Evolutionary conservation across 2,329 filamentous ascomycete genomes (phyloP), one percentile per base, ranked within the genome.

Genomic region (Paecilomyces dactylethromorphus): DNA sequence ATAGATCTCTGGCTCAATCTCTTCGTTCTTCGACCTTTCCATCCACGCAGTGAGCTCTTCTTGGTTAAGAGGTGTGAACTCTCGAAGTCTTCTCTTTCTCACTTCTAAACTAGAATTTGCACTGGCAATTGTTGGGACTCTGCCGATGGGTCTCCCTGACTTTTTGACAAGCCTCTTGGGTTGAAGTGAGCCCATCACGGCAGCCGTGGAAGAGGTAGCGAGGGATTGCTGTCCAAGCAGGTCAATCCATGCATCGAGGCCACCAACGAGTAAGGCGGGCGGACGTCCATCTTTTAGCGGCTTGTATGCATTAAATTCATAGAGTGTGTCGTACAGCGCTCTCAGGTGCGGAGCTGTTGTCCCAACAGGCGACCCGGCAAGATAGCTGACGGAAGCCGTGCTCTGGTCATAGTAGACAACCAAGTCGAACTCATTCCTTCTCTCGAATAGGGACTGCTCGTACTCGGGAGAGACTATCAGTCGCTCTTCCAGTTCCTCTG

Each of bases 321-420:
- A 86, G 3, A 99, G 78, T 0, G 93, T 92, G 62, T 91, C 87
- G 68, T 89, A 86, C 12, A 99, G 79, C 15, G 87, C 87, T 63
- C 87, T 81, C 21, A 97, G 74, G n/a, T 86, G 84, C 22, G 80
- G 78, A 24, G 78, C 75, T 55, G 75, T 79, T 18, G 76, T 78
- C 39, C 71, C 75, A 54, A 71, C 74, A 24, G 75, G 68, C 67
- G 77, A 72, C 74, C 82, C 69, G 73, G 74, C 65, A 58, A 83
- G 75, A 66, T 82, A 95, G 66, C 63, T 78, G 64, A 74, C 82
- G 59, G 68, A 90, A 80, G 71, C 82, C 62, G 84, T 87, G 13
- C 71, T 75, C 64, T 93, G 84, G 71, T 99, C 92, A 71, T 97
- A 96, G 67, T 95, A 94, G 0, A 99, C 90, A 11, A 99, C 84